phyloP scores from a whole-genome alignment of 768 basidiomycete genomes.

The Lactifluus pinguis region DNA sequence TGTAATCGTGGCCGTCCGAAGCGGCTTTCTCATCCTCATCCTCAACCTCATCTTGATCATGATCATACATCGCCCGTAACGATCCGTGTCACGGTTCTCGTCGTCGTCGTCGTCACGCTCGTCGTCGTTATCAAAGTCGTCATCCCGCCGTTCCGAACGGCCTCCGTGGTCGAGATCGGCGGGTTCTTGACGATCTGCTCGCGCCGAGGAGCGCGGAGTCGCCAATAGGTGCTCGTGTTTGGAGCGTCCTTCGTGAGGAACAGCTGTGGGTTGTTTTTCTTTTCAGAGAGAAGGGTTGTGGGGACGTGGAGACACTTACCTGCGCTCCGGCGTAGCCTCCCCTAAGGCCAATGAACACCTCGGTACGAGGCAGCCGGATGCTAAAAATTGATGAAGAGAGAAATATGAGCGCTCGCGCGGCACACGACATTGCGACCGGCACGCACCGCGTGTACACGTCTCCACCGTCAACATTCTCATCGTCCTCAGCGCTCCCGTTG shows the following conservation, averaged over 20 bases:
- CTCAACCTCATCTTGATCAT: too few relatives aligned
- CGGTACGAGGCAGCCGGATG: conserved; percentile 17
- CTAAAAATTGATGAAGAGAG: neutral
- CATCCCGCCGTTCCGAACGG: conserved; percentile 6
- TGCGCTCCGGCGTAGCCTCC: conserved; percentile 13
- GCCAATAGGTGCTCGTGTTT: conserved; percentile 16
- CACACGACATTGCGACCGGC: neutral
- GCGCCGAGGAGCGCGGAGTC: conserved; percentile 12
- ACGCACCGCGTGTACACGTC: conserved; percentile 16
- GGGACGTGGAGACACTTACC: neutral
- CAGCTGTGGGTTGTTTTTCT: neutral
- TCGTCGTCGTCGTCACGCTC: conserved; percentile 16
- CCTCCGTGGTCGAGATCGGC: conserved; percentile 10
- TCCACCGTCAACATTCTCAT: conserved; percentile 3
- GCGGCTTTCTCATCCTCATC: neutral
- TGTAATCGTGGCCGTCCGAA: neutral
- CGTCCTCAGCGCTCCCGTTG: conserved; percentile 7
- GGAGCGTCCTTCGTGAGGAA: conserved; percentile 14
- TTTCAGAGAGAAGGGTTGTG: neutral
- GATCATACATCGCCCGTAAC: conserved; percentile 12
- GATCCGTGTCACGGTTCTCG: conserved; percentile 16
- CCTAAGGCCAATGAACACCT: conserved; percentile 13
- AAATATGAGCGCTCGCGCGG: neutral
- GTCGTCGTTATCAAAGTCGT: conserved; percentile 18
- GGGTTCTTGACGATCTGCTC: conserved; percentile 18